A percentile compares a stretch with the other conserved stretches of the same genome.
Conservation (phyloP, 2,329 filamentous ascomycete species). For the Ophiostoma ips region DNA sequence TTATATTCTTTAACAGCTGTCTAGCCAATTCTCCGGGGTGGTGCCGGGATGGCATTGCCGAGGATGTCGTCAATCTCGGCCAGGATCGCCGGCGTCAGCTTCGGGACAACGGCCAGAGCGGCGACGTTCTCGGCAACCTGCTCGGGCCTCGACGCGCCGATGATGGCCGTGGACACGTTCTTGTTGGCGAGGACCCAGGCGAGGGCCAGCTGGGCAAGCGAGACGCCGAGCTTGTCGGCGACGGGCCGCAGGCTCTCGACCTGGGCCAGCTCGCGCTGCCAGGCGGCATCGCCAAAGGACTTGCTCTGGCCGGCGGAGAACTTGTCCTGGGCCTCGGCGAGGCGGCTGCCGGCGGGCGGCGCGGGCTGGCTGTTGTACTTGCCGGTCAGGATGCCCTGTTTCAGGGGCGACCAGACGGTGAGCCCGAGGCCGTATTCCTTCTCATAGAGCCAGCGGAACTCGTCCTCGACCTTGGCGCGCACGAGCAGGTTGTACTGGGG, state of each 20-base stretch:
- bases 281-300: conserved; percentile 35
- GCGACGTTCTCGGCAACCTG: conserved; percentile 38
- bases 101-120: conserved; percentile 29
- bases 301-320: conserved; percentile 33
- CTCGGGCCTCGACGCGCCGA: conserved; percentile 35
- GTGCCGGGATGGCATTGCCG: conserved; percentile 8
- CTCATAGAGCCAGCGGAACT: conserved; percentile 43
- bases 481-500: conserved; percentile 52
- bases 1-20: not conserved
- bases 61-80: conserved; percentile 34
- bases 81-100: conserved; percentile 36
- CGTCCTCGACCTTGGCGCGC: conserved; percentile 44
- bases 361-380: conserved; percentile 43
- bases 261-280: conserved; percentile 17
- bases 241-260: conserved; percentile 21
- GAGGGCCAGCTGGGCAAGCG: conserved; percentile 35
- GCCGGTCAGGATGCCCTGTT: conserved; percentile 43
- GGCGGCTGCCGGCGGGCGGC: conserved; percentile 33
- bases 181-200: conserved; percentile 41
- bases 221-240: conserved; percentile 43
- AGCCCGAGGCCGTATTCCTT: conserved; percentile 45
- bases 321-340: conserved; percentile 39
- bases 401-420: conserved; percentile 38
- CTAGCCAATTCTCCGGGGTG: conserved; percentile 3
- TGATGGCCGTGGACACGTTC: conserved; percentile 39